These are phyloP conservation scores for Fusarium tricinctum DNA, from an alignment of 2,329 filamentous ascomycete genomes.

Conservation along the genomic window DNA sequence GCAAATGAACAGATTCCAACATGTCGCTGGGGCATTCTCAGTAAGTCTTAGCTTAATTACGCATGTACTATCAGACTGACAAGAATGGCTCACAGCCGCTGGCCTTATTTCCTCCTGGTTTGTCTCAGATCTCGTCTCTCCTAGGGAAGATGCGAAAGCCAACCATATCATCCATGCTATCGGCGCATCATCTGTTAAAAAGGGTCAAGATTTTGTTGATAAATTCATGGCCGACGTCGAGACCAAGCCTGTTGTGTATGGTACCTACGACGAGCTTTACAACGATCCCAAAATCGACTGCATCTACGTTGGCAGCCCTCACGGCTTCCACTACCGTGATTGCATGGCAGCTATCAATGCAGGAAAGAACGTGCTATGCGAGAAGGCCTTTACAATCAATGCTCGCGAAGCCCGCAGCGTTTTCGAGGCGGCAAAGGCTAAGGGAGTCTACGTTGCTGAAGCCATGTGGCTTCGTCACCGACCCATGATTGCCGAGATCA, in stretches of 20 bases:
- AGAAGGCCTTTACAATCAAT: conserved; percentile 54
- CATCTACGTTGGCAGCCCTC: conserved; percentile 56
- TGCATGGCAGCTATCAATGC: conserved; percentile 52
- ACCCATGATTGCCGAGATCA: conserved; percentile 47
- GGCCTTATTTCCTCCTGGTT: conserved; percentile 1
- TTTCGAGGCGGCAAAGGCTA: conserved; percentile 48
- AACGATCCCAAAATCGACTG: conserved; percentile 53
- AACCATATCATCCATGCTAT: conserved; percentile 3
- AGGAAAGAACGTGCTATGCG: conserved; percentile 56
- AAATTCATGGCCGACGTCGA: not conserved
- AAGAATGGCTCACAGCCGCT: not conserved
- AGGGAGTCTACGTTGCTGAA: conserved; percentile 55
- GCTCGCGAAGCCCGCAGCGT: conserved; percentile 46
- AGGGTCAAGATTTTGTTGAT: conserved; percentile 4
- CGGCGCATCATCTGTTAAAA: not conserved
- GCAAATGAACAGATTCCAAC: not conserved
- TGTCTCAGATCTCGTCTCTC: conserved; percentile 6
- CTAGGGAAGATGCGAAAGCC: not conserved
- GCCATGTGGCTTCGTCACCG: conserved; percentile 57
- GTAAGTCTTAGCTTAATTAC: not conserved
- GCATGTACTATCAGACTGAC: not conserved
- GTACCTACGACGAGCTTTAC: conserved; percentile 52
- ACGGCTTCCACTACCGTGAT: conserved; percentile 54
- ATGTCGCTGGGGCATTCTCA: not conserved
- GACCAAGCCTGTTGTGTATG: conserved; percentile 3